These are phyloP conservation scores for Proliferodiscus dingleyae DNA, from an alignment of 2,329 filamentous ascomycete genomes.

Conservation along the genomic window DNA sequence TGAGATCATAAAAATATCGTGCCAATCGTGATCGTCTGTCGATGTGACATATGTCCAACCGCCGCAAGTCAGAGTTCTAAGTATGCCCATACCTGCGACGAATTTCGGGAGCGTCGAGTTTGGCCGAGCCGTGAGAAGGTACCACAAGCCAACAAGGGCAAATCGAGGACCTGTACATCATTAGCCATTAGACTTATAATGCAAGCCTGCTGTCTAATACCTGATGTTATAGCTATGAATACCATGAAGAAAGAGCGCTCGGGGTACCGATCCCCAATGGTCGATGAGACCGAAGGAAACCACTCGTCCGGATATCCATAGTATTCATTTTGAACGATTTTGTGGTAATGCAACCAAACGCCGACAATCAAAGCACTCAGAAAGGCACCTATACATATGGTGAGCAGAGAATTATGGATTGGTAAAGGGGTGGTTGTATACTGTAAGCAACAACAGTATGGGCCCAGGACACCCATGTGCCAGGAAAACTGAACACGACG, in stretches of 20 bases:
- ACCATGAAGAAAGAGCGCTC: constrained; percentile 96
- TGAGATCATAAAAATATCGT: constrained; percentile 99
- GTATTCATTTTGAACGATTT: constrained; percentile 97
- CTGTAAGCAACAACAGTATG: constrained; percentile 83
- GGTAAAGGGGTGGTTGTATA: constrained; percentile 38
- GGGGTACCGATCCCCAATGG: constrained; percentile 94
- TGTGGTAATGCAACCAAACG: constrained; percentile 79
- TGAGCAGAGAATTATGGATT: constrained; percentile 13
- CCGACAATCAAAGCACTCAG: constrained; percentile 80
- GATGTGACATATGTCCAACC: constrained; percentile 99
- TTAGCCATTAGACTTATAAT: constrained; percentile 15
- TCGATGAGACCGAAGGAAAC: constrained; percentile 94
- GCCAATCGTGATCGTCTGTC: constrained; percentile 97
- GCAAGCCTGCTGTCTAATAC: constrained; percentile 39
- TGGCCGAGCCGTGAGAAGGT: constrained; percentile 75
- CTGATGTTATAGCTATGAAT: constrained; percentile 94
- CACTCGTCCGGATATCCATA: constrained; percentile 93
- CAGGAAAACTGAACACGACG: constrained; percentile 64
- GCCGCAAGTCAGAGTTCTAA: constrained; percentile 89
- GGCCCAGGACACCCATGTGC: constrained; percentile 83
- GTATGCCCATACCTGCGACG: constrained; percentile 71
- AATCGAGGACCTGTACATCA: constrained; percentile 70
- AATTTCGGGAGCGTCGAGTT: constrained; percentile 75
- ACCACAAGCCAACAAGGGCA: constrained; percentile 85
- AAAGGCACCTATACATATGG: constrained; percentile 61